Percentiles rank a stretch among this genome's conserved stretches.
Evolutionary conservation across 1,139 yeast species (phyloP).

Genomic region (Candida frijolesensis): DNA sequence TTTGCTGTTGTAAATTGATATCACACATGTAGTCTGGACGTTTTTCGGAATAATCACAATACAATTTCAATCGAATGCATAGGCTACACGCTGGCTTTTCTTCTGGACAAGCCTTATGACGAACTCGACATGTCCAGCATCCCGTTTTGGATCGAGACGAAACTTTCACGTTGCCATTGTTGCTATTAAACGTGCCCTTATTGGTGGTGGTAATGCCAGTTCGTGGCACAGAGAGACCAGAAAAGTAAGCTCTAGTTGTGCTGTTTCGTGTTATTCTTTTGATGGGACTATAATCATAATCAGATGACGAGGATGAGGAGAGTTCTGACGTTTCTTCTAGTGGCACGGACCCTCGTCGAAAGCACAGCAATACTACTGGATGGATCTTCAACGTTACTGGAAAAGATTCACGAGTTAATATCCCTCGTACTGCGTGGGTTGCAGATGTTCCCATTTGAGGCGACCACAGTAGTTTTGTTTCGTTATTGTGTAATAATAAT

Average conservation of each 20-base stretch:
- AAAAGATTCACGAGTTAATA: neutral
- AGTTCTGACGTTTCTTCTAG: neutral
- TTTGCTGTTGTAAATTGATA: slow-evolving; percentile 37
- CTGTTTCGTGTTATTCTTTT: neutral
- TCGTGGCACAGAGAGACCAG: slow-evolving; percentile 3
- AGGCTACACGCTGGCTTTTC: slow-evolving; percentile 58
- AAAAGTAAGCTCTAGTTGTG: neutral
- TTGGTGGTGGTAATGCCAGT: neutral
- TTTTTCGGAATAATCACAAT: slow-evolving; percentile 53
- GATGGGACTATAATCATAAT: neutral
- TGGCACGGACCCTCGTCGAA: neutral
- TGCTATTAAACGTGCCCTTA: neutral
- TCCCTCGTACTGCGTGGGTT: neutral
- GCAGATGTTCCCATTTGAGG: neutral
- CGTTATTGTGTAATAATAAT: neutral
- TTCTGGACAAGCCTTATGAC: slow-evolving; percentile 68
- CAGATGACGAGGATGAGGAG: neutral
- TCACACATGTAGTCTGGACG: slow-evolving; percentile 61
- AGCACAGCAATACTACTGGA: neutral
- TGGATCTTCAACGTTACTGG: neutral
- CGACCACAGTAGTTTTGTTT: neutral
- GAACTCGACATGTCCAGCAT: slow-evolving; percentile 69
- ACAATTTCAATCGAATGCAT: slow-evolving; percentile 52
- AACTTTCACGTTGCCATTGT: slow-evolving; percentile 16
- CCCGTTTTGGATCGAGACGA: slow-evolving; percentile 55